These are phyloP conservation scores for Lichtheimia ramosa DNA, from an alignment of 371 early-diverging fungal genomes.

Conservation along the genomic window DNA sequence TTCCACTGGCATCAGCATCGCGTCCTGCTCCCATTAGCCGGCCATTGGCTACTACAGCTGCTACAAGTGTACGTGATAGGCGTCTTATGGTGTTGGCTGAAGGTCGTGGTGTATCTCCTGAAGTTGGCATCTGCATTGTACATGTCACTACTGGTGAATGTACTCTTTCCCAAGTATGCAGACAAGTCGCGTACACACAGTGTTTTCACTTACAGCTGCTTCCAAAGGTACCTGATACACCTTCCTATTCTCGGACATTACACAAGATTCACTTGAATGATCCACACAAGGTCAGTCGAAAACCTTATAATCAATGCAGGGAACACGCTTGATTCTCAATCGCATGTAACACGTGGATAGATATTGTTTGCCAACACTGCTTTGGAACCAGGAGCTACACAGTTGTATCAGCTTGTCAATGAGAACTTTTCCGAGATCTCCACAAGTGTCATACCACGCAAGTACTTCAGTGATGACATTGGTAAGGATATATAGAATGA, in stretches of 20 bases:
- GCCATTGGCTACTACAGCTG: not conserved
- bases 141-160: slow-evolving; percentile 64
- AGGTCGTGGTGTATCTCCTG: slow-evolving; percentile 51
- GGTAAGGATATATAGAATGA: slow-evolving; percentile 31
- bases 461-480: slow-evolving; percentile 57
- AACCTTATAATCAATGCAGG: not conserved
- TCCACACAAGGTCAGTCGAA: slow-evolving; percentile 53
- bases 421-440: slow-evolving; percentile 40
- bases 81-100: slow-evolving; percentile 48
- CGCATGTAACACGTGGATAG: slow-evolving; percentile 6
- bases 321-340: not conserved
- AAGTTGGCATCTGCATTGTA: slow-evolving; percentile 68
- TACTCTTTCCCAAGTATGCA: slow-evolving; percentile 57
- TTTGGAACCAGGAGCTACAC: slow-evolving; percentile 40
- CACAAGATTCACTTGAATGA: slow-evolving; percentile 61
- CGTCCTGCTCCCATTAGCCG: too few species aligned
- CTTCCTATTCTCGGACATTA: slow-evolving; percentile 60
- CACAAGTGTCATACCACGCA: slow-evolving; percentile 52
- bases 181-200: not conserved
- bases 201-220: not conserved
- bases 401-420: slow-evolving; percentile 49
- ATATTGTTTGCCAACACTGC: slow-evolving; percentile 25
- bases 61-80: slow-evolving; percentile 6
- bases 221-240: slow-evolving; percentile 64
- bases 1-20: not conserved